Evolutionary conservation across 163 green algal genomes (phyloP), one percentile per base, ranked within the genome.

Genomic region (Coccomyxa subellipsoidea): DNA sequence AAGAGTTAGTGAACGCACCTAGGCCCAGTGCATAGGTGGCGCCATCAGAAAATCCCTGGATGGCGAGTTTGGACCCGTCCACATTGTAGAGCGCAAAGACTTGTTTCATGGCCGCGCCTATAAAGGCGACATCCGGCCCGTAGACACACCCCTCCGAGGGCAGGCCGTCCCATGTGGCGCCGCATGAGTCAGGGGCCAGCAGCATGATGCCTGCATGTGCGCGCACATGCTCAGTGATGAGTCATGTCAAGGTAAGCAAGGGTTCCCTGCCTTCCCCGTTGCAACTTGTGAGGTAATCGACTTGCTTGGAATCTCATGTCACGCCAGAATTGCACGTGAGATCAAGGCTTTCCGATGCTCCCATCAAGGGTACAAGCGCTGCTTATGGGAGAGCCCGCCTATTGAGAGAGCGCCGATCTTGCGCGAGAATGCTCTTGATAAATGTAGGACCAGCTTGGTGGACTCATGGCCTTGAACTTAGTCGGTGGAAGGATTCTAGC

Each of bases 11-110:
- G 47, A 12, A 25, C 70, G 31, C 32, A 77, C 86, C 89, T 54
- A 93, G 80, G 0, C 82, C 86, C 53, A 93, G 84, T 23, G 88
- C 89, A 54, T 93, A 92, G 36, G 32, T 85, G 39, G 89, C 89
- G 23, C 89, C 89, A 72, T 93, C 89, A 39, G 31, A 81, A 81
- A 90, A 92, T 27, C 85, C 86, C 37, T 77, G 79, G 25, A 85
- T 69, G n/a, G 32, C 85, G 5, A 92, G 25, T 10, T 69, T 77
- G 23, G 31, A 12, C 0, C 79, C 36, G 38, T 92, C 84, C 4
- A 92, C 69, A 0, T 39, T 82, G 71, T 83, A 89, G 29, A 75
- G 69, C 1, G 53, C 36, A 47, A 80, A 76, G 4, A 32, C 36
- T 6, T 84, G 32, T 27, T 59, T 8, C 9, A 86, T 54, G 0